Percentiles rank a stretch among this genome's conserved stretches.
These are phyloP conservation scores for Rutstroemia sp. DNA, from an alignment of 2,329 filamentous ascomycete genomes.

Conservation along the genomic window DNA sequence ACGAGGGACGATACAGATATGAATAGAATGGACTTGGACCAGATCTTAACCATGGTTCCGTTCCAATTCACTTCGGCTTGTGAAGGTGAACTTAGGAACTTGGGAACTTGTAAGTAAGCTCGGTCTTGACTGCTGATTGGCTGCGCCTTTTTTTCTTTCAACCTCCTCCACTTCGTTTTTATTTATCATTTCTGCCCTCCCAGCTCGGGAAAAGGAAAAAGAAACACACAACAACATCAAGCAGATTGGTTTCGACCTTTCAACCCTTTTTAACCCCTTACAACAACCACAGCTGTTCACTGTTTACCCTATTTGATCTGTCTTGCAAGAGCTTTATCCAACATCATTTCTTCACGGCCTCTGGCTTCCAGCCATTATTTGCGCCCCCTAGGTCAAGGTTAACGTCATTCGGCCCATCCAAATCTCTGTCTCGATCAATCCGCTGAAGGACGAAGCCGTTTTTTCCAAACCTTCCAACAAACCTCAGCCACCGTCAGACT, in stretches of 20 bases:
- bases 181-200: not conserved
- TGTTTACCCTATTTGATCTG: not conserved
- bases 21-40: too few species aligned
- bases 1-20: too few species aligned
- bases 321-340: not conserved
- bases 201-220: not conserved
- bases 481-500: not conserved
- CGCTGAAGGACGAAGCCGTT: not conserved
- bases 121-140: not conserved
- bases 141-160: not conserved
- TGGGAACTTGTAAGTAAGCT: too few species aligned
- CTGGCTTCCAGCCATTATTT: not conserved
- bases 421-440: not conserved
- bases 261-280: not conserved
- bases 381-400: not conserved
- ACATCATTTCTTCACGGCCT: not conserved
- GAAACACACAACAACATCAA: not conserved
- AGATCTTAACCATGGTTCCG: too few species aligned
- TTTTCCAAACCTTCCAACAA: not conserved
- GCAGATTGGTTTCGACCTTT: slow-evolving; percentile 8
- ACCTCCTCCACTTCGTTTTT: not conserved
- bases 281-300: not conserved
- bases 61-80: not conserved
- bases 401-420: not conserved
- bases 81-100: too few species aligned